These are phyloP conservation scores for Suhomyces sp. DNA, from an alignment of 805 yeast species.

Conservation along the genomic window DNA sequence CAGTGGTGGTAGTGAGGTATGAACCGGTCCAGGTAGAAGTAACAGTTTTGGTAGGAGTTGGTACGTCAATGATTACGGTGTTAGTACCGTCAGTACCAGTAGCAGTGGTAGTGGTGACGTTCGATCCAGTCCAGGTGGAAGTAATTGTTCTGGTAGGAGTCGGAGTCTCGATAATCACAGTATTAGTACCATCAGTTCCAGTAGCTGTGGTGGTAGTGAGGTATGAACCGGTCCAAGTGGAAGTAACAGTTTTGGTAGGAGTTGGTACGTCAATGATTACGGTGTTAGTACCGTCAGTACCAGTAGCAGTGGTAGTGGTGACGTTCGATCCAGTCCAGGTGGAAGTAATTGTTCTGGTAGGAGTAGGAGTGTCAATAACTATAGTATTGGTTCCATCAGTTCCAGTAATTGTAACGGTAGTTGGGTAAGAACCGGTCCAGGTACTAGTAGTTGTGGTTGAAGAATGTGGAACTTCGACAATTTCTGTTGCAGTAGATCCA, in stretches of 20 bases:
- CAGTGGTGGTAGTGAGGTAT: background rate
- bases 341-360: conserved; percentile 5
- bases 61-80: background rate
- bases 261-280: conserved; percentile 12
- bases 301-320: conserved; percentile 4
- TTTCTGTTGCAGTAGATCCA: conserved; percentile 5
- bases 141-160: conserved; percentile 9
- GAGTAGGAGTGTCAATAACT: conserved; percentile 13
- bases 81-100: conserved; percentile 10
- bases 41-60: background rate
- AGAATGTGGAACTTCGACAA: conserved; percentile 14
- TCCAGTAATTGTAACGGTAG: conserved; percentile 7
- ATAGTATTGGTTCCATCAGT: conserved; percentile 8
- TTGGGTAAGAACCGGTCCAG: conserved; percentile 11
- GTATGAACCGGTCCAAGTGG: conserved; percentile 17
- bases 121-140: conserved; percentile 6
- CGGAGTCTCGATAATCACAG: conserved; percentile 14
- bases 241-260: conserved; percentile 10
- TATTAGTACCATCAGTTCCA: conserved; percentile 8
- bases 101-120: conserved; percentile 4
- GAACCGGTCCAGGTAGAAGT: background rate
- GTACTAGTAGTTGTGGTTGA: conserved; percentile 14
- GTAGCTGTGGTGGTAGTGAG: conserved; percentile 18
- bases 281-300: conserved; percentile 9
- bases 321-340: conserved; percentile 8